A percentile compares a stretch with the other conserved stretches of the same genome.
phyloP scores from a whole-genome alignment of 192 early-diverging fungal species.

The Umbelopsis sp. region DNA sequence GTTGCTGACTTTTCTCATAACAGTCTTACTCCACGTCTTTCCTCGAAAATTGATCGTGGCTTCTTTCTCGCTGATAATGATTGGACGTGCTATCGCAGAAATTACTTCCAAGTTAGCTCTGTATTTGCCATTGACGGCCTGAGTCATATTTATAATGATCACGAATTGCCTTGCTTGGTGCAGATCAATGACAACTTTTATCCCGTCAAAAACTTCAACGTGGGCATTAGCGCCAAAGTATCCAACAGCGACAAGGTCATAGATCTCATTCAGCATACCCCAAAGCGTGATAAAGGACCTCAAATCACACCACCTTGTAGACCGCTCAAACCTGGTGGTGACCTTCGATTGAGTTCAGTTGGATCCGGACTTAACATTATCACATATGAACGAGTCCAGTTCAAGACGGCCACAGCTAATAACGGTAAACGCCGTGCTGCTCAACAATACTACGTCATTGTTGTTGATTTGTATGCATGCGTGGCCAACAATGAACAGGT shows the following conservation, averaged over 20 bases:
- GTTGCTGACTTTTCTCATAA: neutral
- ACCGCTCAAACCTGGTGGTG: conserved; percentile 62
- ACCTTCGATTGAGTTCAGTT: conserved; percentile 51
- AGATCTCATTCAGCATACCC: conserved; percentile 86
- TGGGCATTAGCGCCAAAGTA: conserved; percentile 79
- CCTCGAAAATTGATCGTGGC: conserved; percentile 88
- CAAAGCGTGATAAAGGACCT: conserved; percentile 95
- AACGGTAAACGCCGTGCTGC: conserved; percentile 92
- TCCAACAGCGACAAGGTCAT: conserved; percentile 73
- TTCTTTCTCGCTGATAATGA: conserved; percentile 88
- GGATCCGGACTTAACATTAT: conserved; percentile 45
- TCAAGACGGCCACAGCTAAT: conserved; percentile 96
- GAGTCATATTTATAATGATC: conserved; percentile 48
- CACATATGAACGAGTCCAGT: conserved; percentile 94
- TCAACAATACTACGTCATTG: conserved; percentile 93
- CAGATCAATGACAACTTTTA: conserved; percentile 58
- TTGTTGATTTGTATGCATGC: conserved; percentile 79
- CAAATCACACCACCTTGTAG: conserved; percentile 72
- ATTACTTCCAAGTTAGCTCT: conserved; percentile 86
- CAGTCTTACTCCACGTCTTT: conserved; percentile 44
- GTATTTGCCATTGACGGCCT: conserved; percentile 57
- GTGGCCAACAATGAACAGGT: conserved; percentile 59
- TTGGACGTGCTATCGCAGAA: conserved; percentile 95
- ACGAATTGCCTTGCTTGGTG: conserved; percentile 67
- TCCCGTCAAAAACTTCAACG: conserved; percentile 67